Conservation (phyloP, 2,329 filamentous ascomycete species). For the Pseudogymnoascus sp. region DNA sequence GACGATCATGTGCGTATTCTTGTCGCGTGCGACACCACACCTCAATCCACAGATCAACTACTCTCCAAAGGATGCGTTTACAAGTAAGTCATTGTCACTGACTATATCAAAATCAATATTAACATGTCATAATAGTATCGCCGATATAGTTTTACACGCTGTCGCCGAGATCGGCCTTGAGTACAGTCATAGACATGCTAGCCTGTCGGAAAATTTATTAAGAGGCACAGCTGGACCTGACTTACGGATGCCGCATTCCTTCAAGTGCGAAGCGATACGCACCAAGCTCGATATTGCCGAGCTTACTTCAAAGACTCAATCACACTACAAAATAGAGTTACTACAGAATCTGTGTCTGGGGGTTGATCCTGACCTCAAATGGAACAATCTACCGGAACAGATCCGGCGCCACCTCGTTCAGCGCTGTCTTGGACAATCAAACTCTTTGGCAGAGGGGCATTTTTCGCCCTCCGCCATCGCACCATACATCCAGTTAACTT, state of each 20-base stretch:
- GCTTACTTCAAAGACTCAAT: not conserved
- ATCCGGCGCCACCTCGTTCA: constrained; percentile 12
- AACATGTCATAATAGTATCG: too few relatives aligned
- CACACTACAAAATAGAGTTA: constrained; percentile 12
- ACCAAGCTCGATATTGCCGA: too few relatives aligned
- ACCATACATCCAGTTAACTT: too few relatives aligned
- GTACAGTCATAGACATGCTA: constrained; percentile 19
- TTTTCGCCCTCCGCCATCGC: too few relatives aligned
- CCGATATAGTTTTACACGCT: constrained; percentile 15
- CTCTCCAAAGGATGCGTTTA: too few relatives aligned
- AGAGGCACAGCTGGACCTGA: constrained; percentile 17
- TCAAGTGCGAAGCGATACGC: too few relatives aligned
- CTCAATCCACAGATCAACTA: too few relatives aligned
- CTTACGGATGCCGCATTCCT: constrained; percentile 10
- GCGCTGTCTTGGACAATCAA: constrained; percentile 9
- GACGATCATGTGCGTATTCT: too few relatives aligned
- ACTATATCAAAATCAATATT: too few relatives aligned
- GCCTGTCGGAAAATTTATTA: constrained; percentile 17
- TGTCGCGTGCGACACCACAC: too few relatives aligned
- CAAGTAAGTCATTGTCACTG: too few relatives aligned
- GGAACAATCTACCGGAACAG: constrained; percentile 17
- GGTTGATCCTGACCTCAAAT: constrained; percentile 19
- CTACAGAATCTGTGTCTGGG: constrained; percentile 18
- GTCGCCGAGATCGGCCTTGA: constrained; percentile 18
- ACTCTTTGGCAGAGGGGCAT: too few relatives aligned